phyloP scores from a whole-genome alignment of 805 yeast species.

The Hanseniaspora pseudoguilliermondii region DNA sequence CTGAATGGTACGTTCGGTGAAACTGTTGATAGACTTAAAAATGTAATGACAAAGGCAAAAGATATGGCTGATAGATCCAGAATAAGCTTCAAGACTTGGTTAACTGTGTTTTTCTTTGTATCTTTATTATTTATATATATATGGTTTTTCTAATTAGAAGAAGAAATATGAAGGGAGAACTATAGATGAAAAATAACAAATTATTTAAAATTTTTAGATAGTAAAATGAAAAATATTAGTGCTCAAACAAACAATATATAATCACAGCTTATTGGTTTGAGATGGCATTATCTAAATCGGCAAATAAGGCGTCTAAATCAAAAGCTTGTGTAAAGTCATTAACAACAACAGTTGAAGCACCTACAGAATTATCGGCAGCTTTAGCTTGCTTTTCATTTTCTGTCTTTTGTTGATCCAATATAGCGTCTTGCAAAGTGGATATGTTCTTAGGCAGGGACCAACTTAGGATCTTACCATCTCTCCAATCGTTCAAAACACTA shows the following conservation, averaged over 20 bases:
- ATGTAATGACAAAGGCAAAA: conserved; percentile 45
- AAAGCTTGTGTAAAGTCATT: conserved; percentile 85
- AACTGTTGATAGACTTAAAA: conserved; percentile 36
- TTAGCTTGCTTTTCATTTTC: conserved; percentile 36
- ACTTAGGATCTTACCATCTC: conserved; percentile 87
- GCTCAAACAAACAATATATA: background rate
- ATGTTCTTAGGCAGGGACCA: conserved; percentile 70
- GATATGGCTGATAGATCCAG: conserved; percentile 53
- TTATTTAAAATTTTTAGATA: too few relatives aligned
- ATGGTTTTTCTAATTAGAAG: conserved; percentile 24
- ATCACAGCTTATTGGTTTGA: conserved; percentile 12
- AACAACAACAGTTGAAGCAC: conserved; percentile 53
- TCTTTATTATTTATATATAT: conserved; percentile 40
- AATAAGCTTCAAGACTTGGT: conserved; percentile 53
- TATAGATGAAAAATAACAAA: too few relatives aligned
- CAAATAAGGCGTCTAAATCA: conserved; percentile 72
- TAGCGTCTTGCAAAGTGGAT: conserved; percentile 25
- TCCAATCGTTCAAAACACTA: conserved; percentile 83
- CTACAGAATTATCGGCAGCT: conserved; percentile 30
- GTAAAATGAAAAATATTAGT: background rate
- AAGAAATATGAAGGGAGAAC: too few relatives aligned
- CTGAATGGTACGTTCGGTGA: conserved; percentile 36
- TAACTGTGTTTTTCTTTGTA: conserved; percentile 36
- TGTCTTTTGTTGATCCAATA: conserved; percentile 22
- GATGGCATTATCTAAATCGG: conserved; percentile 29